Percentiles rank a stretch among this genome's conserved stretches.
phyloP scores from a whole-genome alignment of 2,329 filamentous ascomycete species.

The Arachnopeziza araneosa region DNA sequence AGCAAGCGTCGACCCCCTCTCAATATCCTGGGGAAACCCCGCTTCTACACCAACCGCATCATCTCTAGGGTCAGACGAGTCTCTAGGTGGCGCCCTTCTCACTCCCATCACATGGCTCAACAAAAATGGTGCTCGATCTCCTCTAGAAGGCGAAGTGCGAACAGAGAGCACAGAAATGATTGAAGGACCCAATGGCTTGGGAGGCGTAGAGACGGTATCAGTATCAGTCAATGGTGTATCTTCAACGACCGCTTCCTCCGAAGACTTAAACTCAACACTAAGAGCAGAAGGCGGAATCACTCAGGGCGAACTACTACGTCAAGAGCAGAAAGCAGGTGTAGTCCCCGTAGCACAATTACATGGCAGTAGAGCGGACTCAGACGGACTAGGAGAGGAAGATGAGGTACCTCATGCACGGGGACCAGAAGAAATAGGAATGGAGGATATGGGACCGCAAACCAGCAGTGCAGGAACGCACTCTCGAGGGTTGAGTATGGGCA shows the following conservation, averaged over 20 bases:
- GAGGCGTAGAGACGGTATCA: conserved; percentile 74
- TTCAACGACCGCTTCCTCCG: conserved; percentile 35
- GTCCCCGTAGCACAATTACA: conserved; percentile 60
- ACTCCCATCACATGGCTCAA: conserved; percentile 91
- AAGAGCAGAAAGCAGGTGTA: conserved; percentile 78
- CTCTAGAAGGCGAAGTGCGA: conserved; percentile 55
- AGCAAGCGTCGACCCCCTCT: conserved; percentile 29
- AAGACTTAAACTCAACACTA: conserved; percentile 20
- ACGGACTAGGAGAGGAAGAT: conserved; percentile 44
- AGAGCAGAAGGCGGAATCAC: conserved; percentile 53
- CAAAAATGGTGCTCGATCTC: conserved; percentile 32
- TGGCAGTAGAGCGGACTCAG: conserved; percentile 27
- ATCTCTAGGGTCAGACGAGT: conserved; percentile 75
- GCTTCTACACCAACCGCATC: conserved; percentile 34
- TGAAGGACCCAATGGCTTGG: conserved; percentile 72
- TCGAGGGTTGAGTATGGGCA: conserved; percentile 35
- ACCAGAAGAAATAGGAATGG: conserved; percentile 76
- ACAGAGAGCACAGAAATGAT: conserved; percentile 76
- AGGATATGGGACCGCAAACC: conserved; percentile 74
- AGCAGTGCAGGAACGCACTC: conserved; percentile 30
- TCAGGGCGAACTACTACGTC: conserved; percentile 78
- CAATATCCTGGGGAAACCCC: conserved; percentile 44
- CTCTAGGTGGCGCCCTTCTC: conserved; percentile 80
- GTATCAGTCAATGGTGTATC: conserved; percentile 67
- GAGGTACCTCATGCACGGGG: conserved; percentile 78